Base-by-base conservation (phyloP, 345 rosid genomes). In the Triadica sebifera region DNA sequence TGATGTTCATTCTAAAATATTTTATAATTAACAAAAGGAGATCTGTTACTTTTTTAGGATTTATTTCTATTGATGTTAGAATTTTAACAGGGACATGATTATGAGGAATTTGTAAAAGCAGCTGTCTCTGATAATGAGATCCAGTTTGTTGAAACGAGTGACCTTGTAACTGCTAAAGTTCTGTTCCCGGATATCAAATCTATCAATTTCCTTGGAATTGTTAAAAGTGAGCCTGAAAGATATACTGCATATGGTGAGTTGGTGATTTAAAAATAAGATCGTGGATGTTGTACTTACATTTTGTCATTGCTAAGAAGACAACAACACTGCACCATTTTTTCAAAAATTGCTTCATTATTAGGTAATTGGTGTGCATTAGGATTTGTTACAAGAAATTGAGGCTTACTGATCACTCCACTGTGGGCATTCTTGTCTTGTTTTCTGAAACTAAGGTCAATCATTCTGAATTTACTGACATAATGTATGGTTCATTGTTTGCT, bases 181-280 rank as follows among this genome's bases (percentile, higher is more conserved):
- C 88, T 93, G 22, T 89, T 80, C 83, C 97, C 93, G 34, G 81
- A 87, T 55, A 37, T 82, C 72, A 85, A 77, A 69, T 56, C 78
- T 59, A 24, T 73, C 1, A 50, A 81, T 71, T 93, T 88, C 76
- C 72, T 91, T 49, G 97, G 96, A 59, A 66, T 93, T 73, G 94
- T 93, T 76, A 91, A 91, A 86, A 86, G 83, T 73, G 97, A 91
- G 69, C 93, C 94, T 4, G 97, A 91, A 77, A 86, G 79, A 76
- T 90, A 89, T 78, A 86, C 89, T 77, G 70, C 58, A 16, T 90
- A 86, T 59, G 97, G 97, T 89, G 77, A 85, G 98, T 84, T 68
- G 29, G 71, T 43, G 52, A 22, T 12, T 25, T 76, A 16, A 64
- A 6, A 24, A 4, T 16, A 63, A 63, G 25, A 49, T 16, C 29